Evolutionary conservation across 2,329 filamentous ascomycete species (phyloP), one percentile per base, ranked within the genome.

Genomic region (Talaromyces sp.): DNA sequence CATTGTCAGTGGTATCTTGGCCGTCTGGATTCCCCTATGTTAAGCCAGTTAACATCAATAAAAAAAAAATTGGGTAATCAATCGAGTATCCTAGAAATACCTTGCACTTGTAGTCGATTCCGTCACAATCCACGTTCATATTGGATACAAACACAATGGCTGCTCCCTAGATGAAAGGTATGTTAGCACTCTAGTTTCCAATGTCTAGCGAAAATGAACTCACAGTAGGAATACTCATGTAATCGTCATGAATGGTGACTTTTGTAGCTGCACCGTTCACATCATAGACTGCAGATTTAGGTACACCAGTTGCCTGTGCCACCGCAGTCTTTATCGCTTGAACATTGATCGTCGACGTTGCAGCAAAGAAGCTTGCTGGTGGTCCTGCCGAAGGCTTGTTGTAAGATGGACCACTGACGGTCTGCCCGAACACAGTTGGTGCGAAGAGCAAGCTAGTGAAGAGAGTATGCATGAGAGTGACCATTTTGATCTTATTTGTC

Each of bases 81-180:
- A 1, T 6, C 14, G 11, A 8, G 11, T 27, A 1, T 0, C 2
- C 35, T 10, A 10, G 8, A 11, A 56, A 10, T 56, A 70, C 70
- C 56, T 65, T 63, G 61, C 71, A 73, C 10, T 64, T 59, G 31
- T 66, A 65, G 46, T 72, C 64, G 4, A 70, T 56, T 0, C 71
- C 71, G 57, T 73, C 71, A 31, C 71, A 72, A 58, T 73, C 70
- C 0, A 73, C 70, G 55, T 73, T 70, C 71, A 73, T 73, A 38
- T 73, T 70, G 0, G 71, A 70, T 0, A 70, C 59, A 63, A 64
- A 73, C 29, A 68, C 66, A 41, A 68, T 63, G 10, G 71, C 68
- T 1, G 70, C 66, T 3, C 68, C 71, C 70, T 73, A 35, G 35
- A 27, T 35, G 17, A 38, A 50, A 13, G 10, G 5, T 50, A 21